A percentile compares a stretch with the other conserved stretches of the same genome.
Conservation (phyloP, 352 stramenopile genomes). For the Globisporangium orthogonon region DNA sequence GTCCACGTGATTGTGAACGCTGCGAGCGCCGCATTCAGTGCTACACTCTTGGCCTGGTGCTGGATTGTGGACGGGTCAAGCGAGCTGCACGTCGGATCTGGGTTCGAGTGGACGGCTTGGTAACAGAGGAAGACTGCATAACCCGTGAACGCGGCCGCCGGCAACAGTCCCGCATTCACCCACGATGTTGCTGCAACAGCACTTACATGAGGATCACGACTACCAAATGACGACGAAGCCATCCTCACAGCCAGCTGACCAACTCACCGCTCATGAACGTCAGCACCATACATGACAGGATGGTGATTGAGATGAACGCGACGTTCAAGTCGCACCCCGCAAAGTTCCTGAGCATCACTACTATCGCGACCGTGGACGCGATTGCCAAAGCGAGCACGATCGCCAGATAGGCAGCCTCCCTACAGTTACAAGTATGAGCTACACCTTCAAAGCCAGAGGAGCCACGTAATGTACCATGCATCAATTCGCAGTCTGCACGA, state of each 20-base stretch:
- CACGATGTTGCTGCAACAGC: slow-evolving; percentile 37
- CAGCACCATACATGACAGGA: slow-evolving; percentile 34
- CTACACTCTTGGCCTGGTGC: slow-evolving; percentile 28
- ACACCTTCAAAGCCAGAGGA: not conserved
- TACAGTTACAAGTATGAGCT: slow-evolving; percentile 7
- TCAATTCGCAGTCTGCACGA: not conserved
- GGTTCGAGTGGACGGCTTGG: slow-evolving; percentile 61
- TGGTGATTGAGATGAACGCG: slow-evolving; percentile 51
- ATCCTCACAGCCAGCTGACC: not conserved
- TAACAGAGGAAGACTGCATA: slow-evolving; percentile 73
- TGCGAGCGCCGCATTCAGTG: slow-evolving; percentile 35
- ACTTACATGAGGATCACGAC: not conserved
- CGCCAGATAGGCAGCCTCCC: slow-evolving; percentile 50
- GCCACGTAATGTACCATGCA: not conserved
- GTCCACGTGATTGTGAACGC: slow-evolving; percentile 53
- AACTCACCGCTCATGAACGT: slow-evolving; percentile 48
- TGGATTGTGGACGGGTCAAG: slow-evolving; percentile 22
- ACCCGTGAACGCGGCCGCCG: slow-evolving; percentile 37
- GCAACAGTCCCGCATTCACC: slow-evolving; percentile 56
- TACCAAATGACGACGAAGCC: not conserved
- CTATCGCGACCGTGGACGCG: slow-evolving; percentile 30
- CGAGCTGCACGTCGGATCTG: slow-evolving; percentile 36
- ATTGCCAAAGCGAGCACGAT: slow-evolving; percentile 31
- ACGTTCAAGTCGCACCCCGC: slow-evolving; percentile 45
- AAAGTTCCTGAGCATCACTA: slow-evolving; percentile 49